Evolutionary conservation across 2,329 filamentous ascomycete species (phyloP).

Genomic region (Nemania bipapillata): DNA sequence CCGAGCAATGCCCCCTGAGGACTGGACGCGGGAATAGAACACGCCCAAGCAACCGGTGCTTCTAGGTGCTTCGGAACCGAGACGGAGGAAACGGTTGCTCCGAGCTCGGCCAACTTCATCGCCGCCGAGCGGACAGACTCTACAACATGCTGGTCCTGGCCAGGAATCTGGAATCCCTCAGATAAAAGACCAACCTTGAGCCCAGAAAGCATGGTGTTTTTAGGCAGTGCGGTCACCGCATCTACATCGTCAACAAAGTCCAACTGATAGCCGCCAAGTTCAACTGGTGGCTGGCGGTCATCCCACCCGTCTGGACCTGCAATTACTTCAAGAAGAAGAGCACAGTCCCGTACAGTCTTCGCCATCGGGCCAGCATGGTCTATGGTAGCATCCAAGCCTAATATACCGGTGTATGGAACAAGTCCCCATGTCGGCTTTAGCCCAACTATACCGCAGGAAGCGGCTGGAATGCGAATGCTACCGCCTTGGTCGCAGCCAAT

Average conservation of each 20-base stretch:
- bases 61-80: conserved; percentile 49
- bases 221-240: conserved; percentile 11
- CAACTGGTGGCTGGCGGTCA: conserved; percentile 47
- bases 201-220: conserved; percentile 42
- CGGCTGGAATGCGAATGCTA: conserved; percentile 51
- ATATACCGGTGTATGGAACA: conserved; percentile 52
- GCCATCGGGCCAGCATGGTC: conserved; percentile 52
- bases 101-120: conserved; percentile 41
- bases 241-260: conserved; percentile 41
- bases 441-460: conserved; percentile 49
- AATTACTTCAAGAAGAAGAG: conserved; percentile 49
- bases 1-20: conserved; percentile 40
- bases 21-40: conserved; percentile 1
- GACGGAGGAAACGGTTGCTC: conserved; percentile 46
- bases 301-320: conserved; percentile 51
- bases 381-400: conserved; percentile 47
- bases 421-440: conserved; percentile 52
- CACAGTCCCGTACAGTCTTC: conserved; percentile 46
- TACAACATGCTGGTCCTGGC: conserved; percentile 43
- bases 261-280: conserved; percentile 24
- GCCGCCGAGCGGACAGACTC: conserved; percentile 45
- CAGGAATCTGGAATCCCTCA: conserved; percentile 47
- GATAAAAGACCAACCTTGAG: conserved; percentile 49
- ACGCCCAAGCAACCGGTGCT: conserved; percentile 40
- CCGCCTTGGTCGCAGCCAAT: conserved; percentile 53